Conservation (phyloP, 2,329 filamentous ascomycete genomes). For the Didymella pinodella region DNA sequence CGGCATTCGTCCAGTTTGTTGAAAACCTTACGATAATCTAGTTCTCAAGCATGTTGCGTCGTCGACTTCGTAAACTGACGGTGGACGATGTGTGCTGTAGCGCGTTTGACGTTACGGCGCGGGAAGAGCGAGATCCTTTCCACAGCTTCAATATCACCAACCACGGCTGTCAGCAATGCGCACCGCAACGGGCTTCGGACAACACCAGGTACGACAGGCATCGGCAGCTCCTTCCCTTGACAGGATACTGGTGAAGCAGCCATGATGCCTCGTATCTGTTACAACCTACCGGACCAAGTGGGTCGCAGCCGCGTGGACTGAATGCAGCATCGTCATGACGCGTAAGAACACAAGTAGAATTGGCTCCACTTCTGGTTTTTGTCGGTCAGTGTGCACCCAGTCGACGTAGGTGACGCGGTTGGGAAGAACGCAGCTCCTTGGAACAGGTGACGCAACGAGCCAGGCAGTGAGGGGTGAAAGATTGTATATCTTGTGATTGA, state of each 20-base stretch:
- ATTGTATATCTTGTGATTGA: neutral
- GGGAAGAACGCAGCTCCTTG: neutral
- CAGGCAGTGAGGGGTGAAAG: neutral
- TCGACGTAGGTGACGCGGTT: constrained; percentile 1
- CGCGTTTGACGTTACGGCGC: neutral
- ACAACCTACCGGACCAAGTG: constrained; percentile 3
- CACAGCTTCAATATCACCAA: neutral
- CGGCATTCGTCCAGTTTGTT: too few relatives aligned
- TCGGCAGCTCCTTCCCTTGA: neutral
- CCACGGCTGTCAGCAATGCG: neutral
- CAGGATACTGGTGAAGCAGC: neutral
- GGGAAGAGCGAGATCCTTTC: neutral
- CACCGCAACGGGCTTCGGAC: neutral
- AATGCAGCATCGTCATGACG: constrained; percentile 7
- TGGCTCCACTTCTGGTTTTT: neutral
- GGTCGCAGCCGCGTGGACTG: constrained; percentile 7
- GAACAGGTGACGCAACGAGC: neutral
- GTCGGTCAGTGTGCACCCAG: neutral
- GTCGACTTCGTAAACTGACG: neutral
- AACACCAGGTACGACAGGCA: neutral
- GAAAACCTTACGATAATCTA: too few relatives aligned
- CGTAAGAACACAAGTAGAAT: constrained; percentile 1
- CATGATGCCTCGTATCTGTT: constrained; percentile 5
- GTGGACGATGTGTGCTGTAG: neutral
- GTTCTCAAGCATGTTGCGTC: too few relatives aligned